A percentile compares a stretch with the other conserved stretches of the same genome.
These are phyloP conservation scores for Trypanosoma rangeli DNA, from an alignment of 208 protist species.

Conservation along the genomic window DNA sequence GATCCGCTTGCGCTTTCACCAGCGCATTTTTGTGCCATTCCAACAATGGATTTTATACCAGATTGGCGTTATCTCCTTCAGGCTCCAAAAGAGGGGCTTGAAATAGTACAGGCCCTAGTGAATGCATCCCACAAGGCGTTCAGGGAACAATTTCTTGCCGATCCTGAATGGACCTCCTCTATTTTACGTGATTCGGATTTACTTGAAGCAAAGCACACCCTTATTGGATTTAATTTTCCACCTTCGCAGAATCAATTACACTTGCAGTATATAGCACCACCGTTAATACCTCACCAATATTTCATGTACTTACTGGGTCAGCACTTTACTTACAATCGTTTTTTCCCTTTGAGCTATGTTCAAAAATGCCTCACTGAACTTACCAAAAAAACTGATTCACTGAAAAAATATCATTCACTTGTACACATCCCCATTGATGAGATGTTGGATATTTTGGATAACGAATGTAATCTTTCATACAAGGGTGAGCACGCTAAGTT, in stretches of 20 bases:
- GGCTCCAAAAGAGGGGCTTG: conserved; percentile 4
- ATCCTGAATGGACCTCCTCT: conserved; percentile 6
- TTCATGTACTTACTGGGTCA: conserved; percentile 45
- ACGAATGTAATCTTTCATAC: conserved; percentile 44
- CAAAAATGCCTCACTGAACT: conserved; percentile 30
- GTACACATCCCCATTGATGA: conserved; percentile 37
- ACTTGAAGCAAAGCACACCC: neutral
- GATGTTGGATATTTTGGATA: conserved; percentile 27
- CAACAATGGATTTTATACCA: conserved; percentile 15
- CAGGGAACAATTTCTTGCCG: conserved; percentile 15
- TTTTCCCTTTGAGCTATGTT: conserved; percentile 71
- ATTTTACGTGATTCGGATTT: conserved; percentile 3
- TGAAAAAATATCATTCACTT: conserved; percentile 16
- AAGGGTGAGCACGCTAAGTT: conserved; percentile 34
- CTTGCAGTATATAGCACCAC: conserved; percentile 70
- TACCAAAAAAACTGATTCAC: neutral
- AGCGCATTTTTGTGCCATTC: conserved; percentile 21
- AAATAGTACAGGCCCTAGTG: conserved; percentile 10
- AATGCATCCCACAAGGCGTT: conserved; percentile 17
- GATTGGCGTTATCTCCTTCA: conserved; percentile 17
- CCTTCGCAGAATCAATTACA: conserved; percentile 84
- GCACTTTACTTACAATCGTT: conserved; percentile 68
- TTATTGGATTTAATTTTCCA: conserved; percentile 70
- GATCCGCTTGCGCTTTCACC: conserved; percentile 15
- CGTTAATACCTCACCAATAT: conserved; percentile 74